phyloP scores from a whole-genome alignment of 1,284 basidiomycete genomes.

The Peniophora sp. region DNA sequence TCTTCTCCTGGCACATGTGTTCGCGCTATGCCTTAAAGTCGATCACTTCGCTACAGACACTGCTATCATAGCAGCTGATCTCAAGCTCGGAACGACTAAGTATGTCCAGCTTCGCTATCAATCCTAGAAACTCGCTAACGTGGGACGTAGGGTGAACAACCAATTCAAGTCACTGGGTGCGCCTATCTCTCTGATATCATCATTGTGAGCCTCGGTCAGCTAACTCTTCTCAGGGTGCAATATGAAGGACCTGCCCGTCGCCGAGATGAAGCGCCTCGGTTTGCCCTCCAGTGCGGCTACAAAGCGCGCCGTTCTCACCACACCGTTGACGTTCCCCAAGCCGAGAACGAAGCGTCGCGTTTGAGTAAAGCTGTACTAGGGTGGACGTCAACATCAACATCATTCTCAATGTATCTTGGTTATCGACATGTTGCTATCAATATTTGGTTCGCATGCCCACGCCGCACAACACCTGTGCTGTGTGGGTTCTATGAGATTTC shows the following conservation, averaged over 20 bases:
- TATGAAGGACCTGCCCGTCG: conserved; percentile 46
- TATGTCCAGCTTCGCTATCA: conserved; percentile 26
- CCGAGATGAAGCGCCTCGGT: conserved; percentile 63
- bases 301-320: conserved; percentile 65
- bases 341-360: conserved; percentile 30
- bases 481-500: no score
- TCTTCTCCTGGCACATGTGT: conserved; percentile 68
- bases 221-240: conserved; percentile 52
- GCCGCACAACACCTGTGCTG: no score
- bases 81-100: conserved; percentile 65
- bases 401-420: no score
- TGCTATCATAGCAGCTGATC: conserved; percentile 60
- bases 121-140: conserved; percentile 6
- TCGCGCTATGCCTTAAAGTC: conserved; percentile 70
- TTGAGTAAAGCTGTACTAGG: conserved; percentile 1
- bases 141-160: conserved; percentile 15
- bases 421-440: no score
- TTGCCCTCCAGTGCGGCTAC: conserved; percentile 50
- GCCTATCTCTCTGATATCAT: neutral
- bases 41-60: conserved; percentile 74
- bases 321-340: conserved; percentile 78
- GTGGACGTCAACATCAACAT: no score
- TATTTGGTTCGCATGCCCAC: no score
- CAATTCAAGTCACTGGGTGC: conserved; percentile 27
- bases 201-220: neutral